Evolutionary conservation across 176 grass and related monocot genomes (phyloP).

Genomic region (Rhipidocladum racemiflorum): DNA sequence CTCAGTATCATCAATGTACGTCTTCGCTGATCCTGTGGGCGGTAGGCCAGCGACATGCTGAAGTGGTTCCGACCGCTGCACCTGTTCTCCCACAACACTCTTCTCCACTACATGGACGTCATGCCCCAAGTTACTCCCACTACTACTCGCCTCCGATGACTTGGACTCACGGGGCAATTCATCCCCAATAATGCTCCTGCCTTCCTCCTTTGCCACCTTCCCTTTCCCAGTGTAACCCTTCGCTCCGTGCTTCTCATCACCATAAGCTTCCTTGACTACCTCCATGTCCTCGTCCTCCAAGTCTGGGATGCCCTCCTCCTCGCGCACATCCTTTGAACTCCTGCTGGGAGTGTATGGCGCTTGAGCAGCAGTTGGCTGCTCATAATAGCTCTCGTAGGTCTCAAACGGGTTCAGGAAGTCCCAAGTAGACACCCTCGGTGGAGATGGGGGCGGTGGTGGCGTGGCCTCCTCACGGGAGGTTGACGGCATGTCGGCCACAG

Average conservation of each 20-base stretch:
- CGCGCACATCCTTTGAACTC: constrained; percentile 80
- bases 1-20: constrained; percentile 65
- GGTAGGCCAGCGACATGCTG: constrained; percentile 49
- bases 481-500: constrained; percentile 34
- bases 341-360: constrained; percentile 65
- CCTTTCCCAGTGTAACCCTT: constrained; percentile 48
- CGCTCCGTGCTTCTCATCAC: constrained; percentile 46
- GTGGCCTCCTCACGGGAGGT: constrained; percentile 32
- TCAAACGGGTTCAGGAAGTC: constrained; percentile 95
- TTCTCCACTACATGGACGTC: constrained; percentile 89
- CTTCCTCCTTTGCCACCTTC: constrained; percentile 57
- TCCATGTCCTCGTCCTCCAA: constrained; percentile 85
- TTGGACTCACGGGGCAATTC: constrained; percentile 59
- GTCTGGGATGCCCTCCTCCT: constrained; percentile 97
- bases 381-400: constrained; percentile 74
- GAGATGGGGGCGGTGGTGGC: constrained; percentile 67
- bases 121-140: constrained; percentile 53
- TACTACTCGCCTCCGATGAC: constrained; percentile 49
- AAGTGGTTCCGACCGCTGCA: constrained; percentile 32
- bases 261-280: constrained; percentile 85
- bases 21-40: constrained; percentile 34
- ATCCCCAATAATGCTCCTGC: constrained; percentile 36
- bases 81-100: constrained; percentile 62
- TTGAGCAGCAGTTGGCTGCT: constrained; percentile 31
- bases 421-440: constrained; percentile 86